Conservation (phyloP, 2,329 filamentous ascomycete species). For the Cryphonectria parasitica region DNA sequence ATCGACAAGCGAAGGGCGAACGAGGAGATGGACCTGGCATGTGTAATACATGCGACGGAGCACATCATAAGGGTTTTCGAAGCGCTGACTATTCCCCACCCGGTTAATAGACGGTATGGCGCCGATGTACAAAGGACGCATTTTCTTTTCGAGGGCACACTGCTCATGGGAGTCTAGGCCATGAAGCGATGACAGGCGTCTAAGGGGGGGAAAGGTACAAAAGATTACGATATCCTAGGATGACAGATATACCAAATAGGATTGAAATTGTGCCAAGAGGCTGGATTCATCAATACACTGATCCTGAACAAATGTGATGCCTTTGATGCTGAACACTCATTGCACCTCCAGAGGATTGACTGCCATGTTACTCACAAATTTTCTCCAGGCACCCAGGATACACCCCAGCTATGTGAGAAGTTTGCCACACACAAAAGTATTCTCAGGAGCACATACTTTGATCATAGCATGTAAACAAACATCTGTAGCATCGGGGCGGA, state of each 20-base stretch:
- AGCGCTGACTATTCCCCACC: background rate
- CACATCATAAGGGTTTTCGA: background rate
- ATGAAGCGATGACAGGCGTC: conserved; percentile 12
- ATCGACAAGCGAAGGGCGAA: background rate
- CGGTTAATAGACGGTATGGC: background rate
- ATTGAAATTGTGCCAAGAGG: conserved; percentile 1
- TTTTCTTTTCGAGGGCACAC: conserved; percentile 2
- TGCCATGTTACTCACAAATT: no score
- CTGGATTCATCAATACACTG: conserved; percentile 1
- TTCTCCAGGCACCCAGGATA: no score
- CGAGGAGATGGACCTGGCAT: background rate
- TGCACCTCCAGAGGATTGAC: background rate
- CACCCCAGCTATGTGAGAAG: no score
- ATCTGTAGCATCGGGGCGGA: no score
- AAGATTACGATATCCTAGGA: conserved; percentile 31
- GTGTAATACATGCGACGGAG: background rate
- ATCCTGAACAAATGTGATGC: background rate
- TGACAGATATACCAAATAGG: conserved; percentile 17
- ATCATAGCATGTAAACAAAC: no score
- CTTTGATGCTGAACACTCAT: background rate
- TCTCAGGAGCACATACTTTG: no score
- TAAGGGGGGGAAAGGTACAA: conserved; percentile 14
- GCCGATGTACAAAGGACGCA: background rate
- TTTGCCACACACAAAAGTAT: no score
- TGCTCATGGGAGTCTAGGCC: conserved; percentile 2